Conservation (phyloP, 148 eudicot genomes). For the Diospyros kaki region DNA sequence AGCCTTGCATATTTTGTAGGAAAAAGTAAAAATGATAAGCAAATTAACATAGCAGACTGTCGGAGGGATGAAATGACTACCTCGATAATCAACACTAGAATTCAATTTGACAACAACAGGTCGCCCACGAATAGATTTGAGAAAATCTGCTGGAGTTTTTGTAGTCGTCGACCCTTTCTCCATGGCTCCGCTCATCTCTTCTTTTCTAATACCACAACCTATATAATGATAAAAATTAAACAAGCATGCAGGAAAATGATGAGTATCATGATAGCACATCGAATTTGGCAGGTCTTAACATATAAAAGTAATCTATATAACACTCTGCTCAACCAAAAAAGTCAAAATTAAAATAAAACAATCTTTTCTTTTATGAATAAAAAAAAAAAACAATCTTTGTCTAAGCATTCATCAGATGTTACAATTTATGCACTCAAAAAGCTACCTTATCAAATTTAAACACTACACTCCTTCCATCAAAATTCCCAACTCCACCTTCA, state of each 20-base stretch:
- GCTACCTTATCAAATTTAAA: too few relatives aligned
- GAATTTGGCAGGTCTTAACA: too few relatives aligned
- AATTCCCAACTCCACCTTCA: too few relatives aligned
- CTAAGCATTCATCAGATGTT: too few relatives aligned
- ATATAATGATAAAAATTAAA: neutral
- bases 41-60: neutral
- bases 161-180: constrained; percentile 66
- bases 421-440: too few relatives aligned
- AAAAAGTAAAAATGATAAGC: neutral
- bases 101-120: constrained; percentile 98
- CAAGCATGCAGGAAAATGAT: neutral
- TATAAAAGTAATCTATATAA: too few relatives aligned
- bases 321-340: too few relatives aligned
- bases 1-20: neutral
- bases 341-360: too few relatives aligned
- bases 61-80: constrained; percentile 23
- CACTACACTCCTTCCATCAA: too few relatives aligned
- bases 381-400: too few relatives aligned
- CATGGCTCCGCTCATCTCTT: constrained; percentile 63
- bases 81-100: constrained; percentile 95
- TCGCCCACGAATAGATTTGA: constrained; percentile 92
- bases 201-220: constrained; percentile 13
- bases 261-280: too few relatives aligned
- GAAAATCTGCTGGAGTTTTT: constrained; percentile 92
- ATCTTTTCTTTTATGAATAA: too few relatives aligned